Conservation (phyloP, 2,329 filamentous ascomycete genomes). For the Xylaria polymorpha region DNA sequence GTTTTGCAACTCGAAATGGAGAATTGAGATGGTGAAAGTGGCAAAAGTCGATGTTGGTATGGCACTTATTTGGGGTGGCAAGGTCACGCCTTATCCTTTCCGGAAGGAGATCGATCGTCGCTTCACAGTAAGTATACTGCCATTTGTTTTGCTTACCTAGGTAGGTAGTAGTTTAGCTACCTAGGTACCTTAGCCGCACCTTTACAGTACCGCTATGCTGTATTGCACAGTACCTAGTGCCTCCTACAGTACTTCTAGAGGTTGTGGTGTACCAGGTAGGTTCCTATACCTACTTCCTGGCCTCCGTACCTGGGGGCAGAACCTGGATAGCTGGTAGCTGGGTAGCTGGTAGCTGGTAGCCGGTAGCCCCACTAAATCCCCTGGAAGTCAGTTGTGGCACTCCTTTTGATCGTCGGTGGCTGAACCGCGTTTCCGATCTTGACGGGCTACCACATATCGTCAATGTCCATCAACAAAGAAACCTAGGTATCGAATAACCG, state of each 20-base stretch:
- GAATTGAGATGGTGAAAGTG: slow-evolving; percentile 28
- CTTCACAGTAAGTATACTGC: neutral
- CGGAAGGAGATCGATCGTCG: slow-evolving; percentile 31
- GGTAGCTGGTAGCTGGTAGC: too few species aligned
- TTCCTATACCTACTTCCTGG: too few species aligned
- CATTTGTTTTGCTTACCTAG: too few species aligned
- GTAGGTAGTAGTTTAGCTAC: too few species aligned
- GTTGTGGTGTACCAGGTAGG: too few species aligned
- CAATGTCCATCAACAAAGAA: neutral
- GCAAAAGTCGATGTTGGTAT: slow-evolving; percentile 22
- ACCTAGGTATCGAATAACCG: slow-evolving; percentile 3
- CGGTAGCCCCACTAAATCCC: neutral
- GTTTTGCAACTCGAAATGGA: slow-evolving; percentile 13
- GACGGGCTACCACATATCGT: neutral
- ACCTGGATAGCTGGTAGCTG: too few species aligned
- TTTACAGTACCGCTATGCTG: too few species aligned
- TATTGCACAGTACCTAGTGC: too few species aligned
- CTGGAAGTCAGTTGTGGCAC: slow-evolving; percentile 23
- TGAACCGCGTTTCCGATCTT: slow-evolving; percentile 16
- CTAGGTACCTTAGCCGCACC: too few species aligned
- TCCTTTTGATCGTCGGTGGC: slow-evolving; percentile 27
- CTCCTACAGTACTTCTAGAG: too few species aligned
- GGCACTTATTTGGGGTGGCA: slow-evolving; percentile 22
- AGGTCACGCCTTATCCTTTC: slow-evolving; percentile 24
- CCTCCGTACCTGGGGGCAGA: too few species aligned